Base-by-base conservation (phyloP, 164 flowering plant species). In the Annona cherimola region DNA sequence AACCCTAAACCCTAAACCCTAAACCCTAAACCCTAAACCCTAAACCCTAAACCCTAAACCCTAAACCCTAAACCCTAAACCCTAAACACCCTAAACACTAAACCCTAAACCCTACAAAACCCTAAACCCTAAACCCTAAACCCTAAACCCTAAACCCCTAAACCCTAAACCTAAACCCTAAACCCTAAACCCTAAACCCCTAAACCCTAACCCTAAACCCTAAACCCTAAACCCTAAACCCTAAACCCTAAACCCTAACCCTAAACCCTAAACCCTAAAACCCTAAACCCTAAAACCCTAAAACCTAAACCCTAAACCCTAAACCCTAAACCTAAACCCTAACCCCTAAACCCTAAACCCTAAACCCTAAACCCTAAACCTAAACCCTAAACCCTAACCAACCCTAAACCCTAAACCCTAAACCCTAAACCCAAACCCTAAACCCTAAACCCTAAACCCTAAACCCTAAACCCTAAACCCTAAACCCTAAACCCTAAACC, bases 291-390 rank as follows among this genome's bases (percentile, higher is more conserved):
- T n/a, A n/a, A n/a, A n/a, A n/a, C n/a, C n/a, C n/a, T n/a, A n/a
- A n/a, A n/a, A n/a, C n/a, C n/a, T 35, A 20, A 67, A 67, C 44
- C 70, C 59, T 42, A n/a, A 44, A 67, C 44, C 55, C 70, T 42
- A 16, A 67, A 67, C 70, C 41, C 16, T 6, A 68, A n/a, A 42
- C 69, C 46, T 8, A 1, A 68, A 68, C 70, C n/a, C n/a, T n/a
- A n/a, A n/a, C n/a, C n/a, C n/a, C n/a, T n/a, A n/a, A n/a, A n/a
- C n/a, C n/a, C n/a, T 3, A 68, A 68, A 0, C 70, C 70, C 70
- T 68, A 68, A 68, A 68, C 70, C 70, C 70, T 68, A 68, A 68
- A 68, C 70, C 70, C 70, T 45, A 68, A 68, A 45, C 70, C 70
- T n/a, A n/a, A n/a, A n/a, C n/a, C n/a, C 70, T 68, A 68, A 68